Conservation (phyloP, 306 rosid species). For the Oxytropis ochrocephala region DNA sequence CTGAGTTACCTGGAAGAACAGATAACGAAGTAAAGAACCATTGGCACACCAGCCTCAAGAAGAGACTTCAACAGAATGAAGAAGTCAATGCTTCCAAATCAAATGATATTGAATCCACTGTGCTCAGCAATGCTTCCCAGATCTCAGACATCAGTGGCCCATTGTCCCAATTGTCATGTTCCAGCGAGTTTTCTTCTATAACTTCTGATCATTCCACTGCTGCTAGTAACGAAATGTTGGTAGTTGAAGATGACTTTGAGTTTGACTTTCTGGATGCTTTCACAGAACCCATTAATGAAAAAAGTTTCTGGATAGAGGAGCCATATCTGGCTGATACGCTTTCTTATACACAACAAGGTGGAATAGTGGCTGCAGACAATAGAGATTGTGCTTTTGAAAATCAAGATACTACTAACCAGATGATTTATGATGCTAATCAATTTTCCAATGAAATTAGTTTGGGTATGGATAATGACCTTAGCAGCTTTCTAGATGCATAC, state of each 20-base stretch:
- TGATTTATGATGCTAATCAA: neutral
- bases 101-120: too few relatives aligned
- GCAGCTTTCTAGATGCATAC: neutral
- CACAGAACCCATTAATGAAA: neutral
- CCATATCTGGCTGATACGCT: neutral
- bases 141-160: conserved; percentile 3
- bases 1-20: conserved; percentile 31
- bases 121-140: too few relatives aligned
- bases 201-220: neutral
- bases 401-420: neutral
- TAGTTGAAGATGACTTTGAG: conserved; percentile 20
- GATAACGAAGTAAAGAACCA: conserved; percentile 41
- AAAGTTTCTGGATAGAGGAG: conserved; percentile 24
- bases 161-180: neutral
- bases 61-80: too few relatives aligned
- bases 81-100: too few relatives aligned
- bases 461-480: neutral
- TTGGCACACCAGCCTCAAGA: conserved; percentile 36
- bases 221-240: neutral
- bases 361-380: neutral
- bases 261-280: conserved; percentile 25
- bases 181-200: conserved; percentile 3
- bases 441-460: neutral
- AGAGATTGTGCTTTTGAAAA: neutral
- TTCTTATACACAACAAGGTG: neutral